A percentile compares a stretch with the other conserved stretches of the same genome.
phyloP scores from a whole-genome alignment of 2,329 filamentous ascomycete genomes.

The Penicillium sp. region DNA sequence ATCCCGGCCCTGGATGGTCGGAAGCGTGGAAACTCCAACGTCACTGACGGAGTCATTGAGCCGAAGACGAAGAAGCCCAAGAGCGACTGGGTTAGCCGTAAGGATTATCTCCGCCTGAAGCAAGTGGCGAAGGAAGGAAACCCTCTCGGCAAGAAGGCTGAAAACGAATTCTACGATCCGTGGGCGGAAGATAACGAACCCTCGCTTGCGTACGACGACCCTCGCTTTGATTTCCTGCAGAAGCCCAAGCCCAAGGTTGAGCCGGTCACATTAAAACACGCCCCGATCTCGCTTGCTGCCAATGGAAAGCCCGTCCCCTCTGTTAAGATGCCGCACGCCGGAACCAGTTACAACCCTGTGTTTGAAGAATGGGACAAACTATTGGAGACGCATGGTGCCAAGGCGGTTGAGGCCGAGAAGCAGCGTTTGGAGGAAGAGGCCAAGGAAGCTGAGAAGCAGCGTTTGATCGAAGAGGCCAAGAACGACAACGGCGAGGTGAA shows the following conservation, averaged over 20 bases:
- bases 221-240: slow-evolving; percentile 63
- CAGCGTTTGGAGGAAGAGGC: slow-evolving; percentile 67
- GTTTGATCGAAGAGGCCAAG: slow-evolving; percentile 69
- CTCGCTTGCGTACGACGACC: slow-evolving; percentile 44
- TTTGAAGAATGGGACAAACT: slow-evolving; percentile 83
- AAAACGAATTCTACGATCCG: slow-evolving; percentile 65
- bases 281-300: slow-evolving; percentile 77
- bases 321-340: slow-evolving; percentile 73
- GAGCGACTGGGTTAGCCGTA: slow-evolving; percentile 75
- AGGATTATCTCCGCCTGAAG: slow-evolving; percentile 75
- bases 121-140: slow-evolving; percentile 69
- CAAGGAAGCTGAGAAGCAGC: slow-evolving; percentile 64
- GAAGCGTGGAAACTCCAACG: slow-evolving; percentile 70
- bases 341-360: slow-evolving; percentile 87
- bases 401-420: slow-evolving; percentile 75
- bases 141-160: slow-evolving; percentile 53
- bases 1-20: slow-evolving; percentile 73
- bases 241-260: slow-evolving; percentile 64
- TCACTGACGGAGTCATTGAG: slow-evolving; percentile 69
- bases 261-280: slow-evolving; percentile 70
- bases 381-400: slow-evolving; percentile 69
- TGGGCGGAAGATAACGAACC: slow-evolving; percentile 61
- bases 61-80: slow-evolving; percentile 68
- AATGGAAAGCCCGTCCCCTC: slow-evolving; percentile 76
- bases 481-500: slow-evolving; percentile 71